Percentiles rank a stretch among this genome's conserved stretches.
Conservation (phyloP, 345 rosid genomes). For the Euclidium syriacum region DNA sequence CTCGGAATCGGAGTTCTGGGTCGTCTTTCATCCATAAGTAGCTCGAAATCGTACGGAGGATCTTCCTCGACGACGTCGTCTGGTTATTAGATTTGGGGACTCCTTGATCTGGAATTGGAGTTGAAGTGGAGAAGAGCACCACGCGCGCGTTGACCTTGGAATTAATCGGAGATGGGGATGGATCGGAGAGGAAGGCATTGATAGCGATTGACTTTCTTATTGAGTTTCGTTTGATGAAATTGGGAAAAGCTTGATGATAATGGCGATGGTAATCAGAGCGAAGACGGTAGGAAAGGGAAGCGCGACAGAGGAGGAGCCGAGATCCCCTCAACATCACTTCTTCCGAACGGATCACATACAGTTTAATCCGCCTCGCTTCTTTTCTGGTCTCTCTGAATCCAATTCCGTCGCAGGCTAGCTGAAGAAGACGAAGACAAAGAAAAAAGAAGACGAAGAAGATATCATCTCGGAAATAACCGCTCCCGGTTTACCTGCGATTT, state of each 20-base stretch:
- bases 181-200: constrained; percentile 30
- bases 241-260: constrained; percentile 3
- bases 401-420: background rate
- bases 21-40: constrained; percentile 83
- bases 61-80: constrained; percentile 34
- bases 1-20: constrained; percentile 72
- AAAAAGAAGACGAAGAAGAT: background rate
- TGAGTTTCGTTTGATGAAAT: constrained; percentile 14
- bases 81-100: background rate
- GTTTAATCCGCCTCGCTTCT: background rate
- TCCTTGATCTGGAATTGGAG: constrained; percentile 28
- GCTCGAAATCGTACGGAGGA: constrained; percentile 58
- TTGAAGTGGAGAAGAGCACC: constrained; percentile 41
- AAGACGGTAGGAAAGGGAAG: constrained; percentile 9
- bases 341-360: constrained; percentile 8
- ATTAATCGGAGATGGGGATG: constrained; percentile 18
- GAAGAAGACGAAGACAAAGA: background rate
- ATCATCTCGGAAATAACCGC: constrained; percentile 2
- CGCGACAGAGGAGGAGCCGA: constrained; percentile 16
- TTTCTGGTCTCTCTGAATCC: background rate
- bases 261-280: constrained; percentile 1
- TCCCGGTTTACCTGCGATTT: background rate
- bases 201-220: background rate
- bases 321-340: constrained; percentile 9
- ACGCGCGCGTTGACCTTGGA: constrained; percentile 30